These are phyloP conservation scores for Geotrichum klebahnii DNA, from an alignment of 1,139 yeast species.

Conservation along the genomic window DNA sequence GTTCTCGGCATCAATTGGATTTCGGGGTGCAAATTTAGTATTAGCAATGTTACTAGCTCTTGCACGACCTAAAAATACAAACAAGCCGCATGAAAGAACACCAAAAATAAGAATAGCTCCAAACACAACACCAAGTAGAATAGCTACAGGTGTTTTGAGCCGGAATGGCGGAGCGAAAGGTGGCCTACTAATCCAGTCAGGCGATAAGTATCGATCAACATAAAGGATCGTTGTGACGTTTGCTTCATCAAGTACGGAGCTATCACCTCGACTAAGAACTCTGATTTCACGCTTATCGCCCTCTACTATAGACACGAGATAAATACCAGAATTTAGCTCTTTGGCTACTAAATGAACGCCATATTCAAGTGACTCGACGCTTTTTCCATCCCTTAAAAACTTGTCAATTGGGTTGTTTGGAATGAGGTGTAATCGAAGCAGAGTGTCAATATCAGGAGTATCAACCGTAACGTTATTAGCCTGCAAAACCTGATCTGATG, in stretches of 20 bases:
- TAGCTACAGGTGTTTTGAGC: constrained; percentile 37
- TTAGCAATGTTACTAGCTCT: constrained; percentile 7
- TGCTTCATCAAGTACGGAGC: constrained; percentile 39
- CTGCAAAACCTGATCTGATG: constrained; percentile 56
- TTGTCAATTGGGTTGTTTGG: constrained; percentile 48
- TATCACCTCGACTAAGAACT: constrained; percentile 64
- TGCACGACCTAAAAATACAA: constrained; percentile 26
- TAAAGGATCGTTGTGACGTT: constrained; percentile 54
- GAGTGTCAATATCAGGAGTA: constrained; percentile 47
- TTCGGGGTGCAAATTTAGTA: too few species aligned
- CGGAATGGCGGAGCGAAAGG: constrained; percentile 35
- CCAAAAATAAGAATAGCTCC: constrained; percentile 36
- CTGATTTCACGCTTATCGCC: constrained; percentile 65
- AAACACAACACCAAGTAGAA: constrained; percentile 38
- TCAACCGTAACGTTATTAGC: constrained; percentile 51
- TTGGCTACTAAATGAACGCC: constrained; percentile 47
- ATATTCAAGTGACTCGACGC: constrained; percentile 45
- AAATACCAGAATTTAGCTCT: constrained; percentile 30
- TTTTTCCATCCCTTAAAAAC: constrained; percentile 35
- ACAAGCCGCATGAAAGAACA: constrained; percentile 26
- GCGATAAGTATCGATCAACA: constrained; percentile 63
- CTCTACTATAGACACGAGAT: constrained; percentile 42
- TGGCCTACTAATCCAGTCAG: constrained; percentile 49
- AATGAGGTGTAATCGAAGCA: constrained; percentile 66
- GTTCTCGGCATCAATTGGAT: not conserved